phyloP scores from a whole-genome alignment of 108 stramenopile genomes.

The Pelagomonas calceolata region DNA sequence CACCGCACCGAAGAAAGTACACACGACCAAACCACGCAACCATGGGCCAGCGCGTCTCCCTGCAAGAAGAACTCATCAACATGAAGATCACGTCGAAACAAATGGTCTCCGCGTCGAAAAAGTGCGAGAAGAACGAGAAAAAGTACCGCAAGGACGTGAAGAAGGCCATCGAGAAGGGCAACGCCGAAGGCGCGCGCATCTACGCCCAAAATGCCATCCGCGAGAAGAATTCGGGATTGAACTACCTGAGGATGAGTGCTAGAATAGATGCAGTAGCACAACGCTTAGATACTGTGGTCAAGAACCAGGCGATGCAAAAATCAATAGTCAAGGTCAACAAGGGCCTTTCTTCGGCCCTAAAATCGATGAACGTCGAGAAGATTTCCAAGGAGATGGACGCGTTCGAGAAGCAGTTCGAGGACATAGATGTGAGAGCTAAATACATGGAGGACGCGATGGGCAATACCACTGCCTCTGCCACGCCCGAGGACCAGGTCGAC shows the following conservation, averaged over 20 bases:
- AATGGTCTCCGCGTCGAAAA: slow-evolving; percentile 60
- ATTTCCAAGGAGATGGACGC: slow-evolving; percentile 81
- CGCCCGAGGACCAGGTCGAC: slow-evolving; percentile 92
- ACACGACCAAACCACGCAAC: background rate
- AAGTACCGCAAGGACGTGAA: slow-evolving; percentile 72
- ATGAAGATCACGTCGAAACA: slow-evolving; percentile 88
- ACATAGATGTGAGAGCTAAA: slow-evolving; percentile 75
- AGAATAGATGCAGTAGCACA: slow-evolving; percentile 89
- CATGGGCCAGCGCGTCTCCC: slow-evolving; percentile 65
- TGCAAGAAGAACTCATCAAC: slow-evolving; percentile 89
- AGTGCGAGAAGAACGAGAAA: slow-evolving; percentile 93
- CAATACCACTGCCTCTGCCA: slow-evolving; percentile 78
- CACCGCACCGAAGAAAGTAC: too few relatives aligned
- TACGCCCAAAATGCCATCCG: slow-evolving; percentile 96
- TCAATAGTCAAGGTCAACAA: slow-evolving; percentile 80
- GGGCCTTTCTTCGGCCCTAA: slow-evolving; percentile 83
- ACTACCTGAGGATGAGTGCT: background rate
- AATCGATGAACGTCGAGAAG: slow-evolving; percentile 82
- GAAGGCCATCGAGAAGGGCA: slow-evolving; percentile 66
- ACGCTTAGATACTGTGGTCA: slow-evolving; percentile 88
- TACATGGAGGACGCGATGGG: slow-evolving; percentile 92
- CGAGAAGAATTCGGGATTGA: slow-evolving; percentile 74
- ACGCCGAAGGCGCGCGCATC: slow-evolving; percentile 85
- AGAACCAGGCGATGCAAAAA: slow-evolving; percentile 79
- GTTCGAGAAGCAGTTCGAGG: slow-evolving; percentile 97